Evolutionary conservation across 208 protist genomes (phyloP).

Genomic region (Lotmaria passim): DNA sequence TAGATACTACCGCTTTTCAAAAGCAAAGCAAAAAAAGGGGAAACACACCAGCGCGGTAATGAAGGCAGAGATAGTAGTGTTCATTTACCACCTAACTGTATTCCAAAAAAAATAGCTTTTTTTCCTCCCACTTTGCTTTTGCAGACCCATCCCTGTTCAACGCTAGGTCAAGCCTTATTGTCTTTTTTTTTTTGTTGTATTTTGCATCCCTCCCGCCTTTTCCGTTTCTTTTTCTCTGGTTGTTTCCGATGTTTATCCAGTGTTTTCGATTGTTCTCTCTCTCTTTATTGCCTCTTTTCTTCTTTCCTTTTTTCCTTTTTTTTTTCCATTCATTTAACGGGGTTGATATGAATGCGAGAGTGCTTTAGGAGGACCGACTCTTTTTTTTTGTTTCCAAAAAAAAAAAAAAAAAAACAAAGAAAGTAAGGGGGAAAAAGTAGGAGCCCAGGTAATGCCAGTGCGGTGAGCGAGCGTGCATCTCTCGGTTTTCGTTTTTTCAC

Average conservation of each 20-base stretch:
- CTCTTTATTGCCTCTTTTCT: no score
- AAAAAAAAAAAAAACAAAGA: not conserved
- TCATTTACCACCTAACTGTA: not conserved
- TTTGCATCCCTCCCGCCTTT: not conserved
- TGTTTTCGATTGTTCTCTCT: conserved; percentile 1
- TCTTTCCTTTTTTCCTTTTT: no score
- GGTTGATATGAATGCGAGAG: no score
- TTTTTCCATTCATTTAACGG: no score
- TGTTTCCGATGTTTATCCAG: no score
- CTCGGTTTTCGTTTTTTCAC: conserved; percentile 3
- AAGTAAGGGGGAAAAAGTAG: not conserved
- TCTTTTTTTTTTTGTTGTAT: not conserved
- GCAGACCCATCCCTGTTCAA: conserved; percentile 1
- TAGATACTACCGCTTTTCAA: not conserved
- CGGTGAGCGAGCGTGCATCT: not conserved
- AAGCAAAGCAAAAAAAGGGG: not conserved
- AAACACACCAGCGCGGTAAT: no score
- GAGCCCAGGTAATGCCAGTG: not conserved
- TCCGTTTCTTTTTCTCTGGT: conserved; percentile 2
- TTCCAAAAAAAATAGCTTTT: not conserved
- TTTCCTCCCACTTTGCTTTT: conserved; percentile 1
- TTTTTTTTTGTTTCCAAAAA: no score
- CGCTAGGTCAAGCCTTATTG: not conserved
- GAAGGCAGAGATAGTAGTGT: not conserved
- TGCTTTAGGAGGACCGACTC: no score